These are phyloP conservation scores for Xylaria scruposa DNA, from an alignment of 495 filamentous ascomycete genomes.

Conservation along the genomic window DNA sequence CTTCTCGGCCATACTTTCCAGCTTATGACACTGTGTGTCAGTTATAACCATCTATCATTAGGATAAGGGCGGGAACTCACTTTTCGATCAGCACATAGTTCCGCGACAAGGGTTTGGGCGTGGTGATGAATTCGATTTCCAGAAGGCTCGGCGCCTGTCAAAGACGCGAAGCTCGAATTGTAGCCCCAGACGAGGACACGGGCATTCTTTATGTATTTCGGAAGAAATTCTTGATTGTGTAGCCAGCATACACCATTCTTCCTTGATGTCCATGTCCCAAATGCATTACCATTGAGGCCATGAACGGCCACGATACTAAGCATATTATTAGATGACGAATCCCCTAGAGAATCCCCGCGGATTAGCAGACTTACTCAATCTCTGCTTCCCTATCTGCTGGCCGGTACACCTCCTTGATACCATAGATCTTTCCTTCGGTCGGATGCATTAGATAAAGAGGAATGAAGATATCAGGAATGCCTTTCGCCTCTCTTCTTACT, in stretches of 20 bases:
- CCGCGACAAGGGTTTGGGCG: conserved; percentile 4
- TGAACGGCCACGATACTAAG: conserved; percentile 10
- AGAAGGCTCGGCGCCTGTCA: conserved; percentile 1
- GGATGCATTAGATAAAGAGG: neutral
- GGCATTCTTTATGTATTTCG: conserved; percentile 12
- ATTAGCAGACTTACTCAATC: neutral
- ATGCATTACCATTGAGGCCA: conserved; percentile 1
- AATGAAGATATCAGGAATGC: neutral
- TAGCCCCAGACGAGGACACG: conserved; percentile 11
- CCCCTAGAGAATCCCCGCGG: neutral
- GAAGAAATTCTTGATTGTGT: neutral
- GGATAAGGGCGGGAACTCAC: neutral
- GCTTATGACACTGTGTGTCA: neutral
- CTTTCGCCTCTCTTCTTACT: neutral
- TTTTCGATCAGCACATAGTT: conserved; percentile 14
- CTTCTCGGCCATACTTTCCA: conserved; percentile 1
- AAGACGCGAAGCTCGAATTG: conserved; percentile 1
- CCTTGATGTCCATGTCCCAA: conserved; percentile 4
- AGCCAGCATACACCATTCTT: conserved; percentile 5
- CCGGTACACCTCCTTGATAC: conserved; percentile 6
- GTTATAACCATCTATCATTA: neutral
- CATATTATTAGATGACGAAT: neutral
- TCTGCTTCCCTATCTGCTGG: conserved; percentile 9
- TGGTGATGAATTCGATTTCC: conserved; percentile 7
- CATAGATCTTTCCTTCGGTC: neutral